A percentile compares a stretch with the other conserved stretches of the same genome.
These are phyloP conservation scores for Anastatica hierochuntica DNA, from an alignment of 345 rosid genomes.

Conservation along the genomic window DNA sequence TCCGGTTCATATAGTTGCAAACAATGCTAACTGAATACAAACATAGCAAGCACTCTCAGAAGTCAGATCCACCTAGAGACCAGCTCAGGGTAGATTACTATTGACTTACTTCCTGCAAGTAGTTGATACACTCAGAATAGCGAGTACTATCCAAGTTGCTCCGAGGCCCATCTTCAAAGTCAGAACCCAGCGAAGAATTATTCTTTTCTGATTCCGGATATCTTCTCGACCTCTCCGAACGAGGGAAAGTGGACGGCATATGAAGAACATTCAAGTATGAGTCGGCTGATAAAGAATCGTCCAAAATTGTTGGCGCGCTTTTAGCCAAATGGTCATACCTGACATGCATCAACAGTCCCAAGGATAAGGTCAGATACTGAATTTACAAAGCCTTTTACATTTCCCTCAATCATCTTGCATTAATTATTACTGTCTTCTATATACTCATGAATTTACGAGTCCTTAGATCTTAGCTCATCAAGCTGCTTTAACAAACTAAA, in stretches of 20 bases:
- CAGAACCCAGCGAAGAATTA: constrained; percentile 37
- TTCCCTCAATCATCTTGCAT: neutral
- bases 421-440: neutral
- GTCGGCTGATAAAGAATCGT: constrained; percentile 95
- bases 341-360: constrained; percentile 18
- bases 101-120: constrained; percentile 75
- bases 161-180: constrained; percentile 70
- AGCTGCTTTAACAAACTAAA: neutral
- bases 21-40: constrained; percentile 7
- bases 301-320: constrained; percentile 96
- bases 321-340: constrained; percentile 97
- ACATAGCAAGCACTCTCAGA: constrained; percentile 2
- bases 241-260: constrained; percentile 97
- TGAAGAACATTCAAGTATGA: constrained; percentile 85
- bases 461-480: neutral
- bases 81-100: neutral
- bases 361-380: constrained; percentile 15
- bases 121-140: constrained; percentile 65
- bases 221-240: constrained; percentile 78
- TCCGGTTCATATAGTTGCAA: neutral
- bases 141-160: constrained; percentile 80
- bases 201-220: constrained; percentile 47
- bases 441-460: neutral
- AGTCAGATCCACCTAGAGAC: neutral
- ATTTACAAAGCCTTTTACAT: neutral